phyloP scores from a whole-genome alignment of 2,329 filamentous ascomycete species.

The Teratosphaeriaceae sp. region DNA sequence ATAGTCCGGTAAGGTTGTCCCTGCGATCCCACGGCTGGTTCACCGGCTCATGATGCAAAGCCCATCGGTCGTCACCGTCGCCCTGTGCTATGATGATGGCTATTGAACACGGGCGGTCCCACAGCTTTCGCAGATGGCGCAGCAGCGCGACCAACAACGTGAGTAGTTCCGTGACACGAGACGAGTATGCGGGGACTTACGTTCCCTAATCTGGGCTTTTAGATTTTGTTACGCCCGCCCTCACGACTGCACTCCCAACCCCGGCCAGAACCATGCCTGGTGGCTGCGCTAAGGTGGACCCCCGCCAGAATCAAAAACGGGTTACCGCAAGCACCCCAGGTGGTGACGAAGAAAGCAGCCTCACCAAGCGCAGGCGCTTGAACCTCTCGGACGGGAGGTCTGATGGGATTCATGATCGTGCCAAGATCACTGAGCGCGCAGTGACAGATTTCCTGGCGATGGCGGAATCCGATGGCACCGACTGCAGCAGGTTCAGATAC shows the following conservation, averaged over 20 bases:
- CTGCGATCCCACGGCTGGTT: not conserved
- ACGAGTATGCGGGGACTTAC: not conserved
- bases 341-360: not conserved
- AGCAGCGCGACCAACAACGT: not conserved
- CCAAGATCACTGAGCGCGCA: not conserved
- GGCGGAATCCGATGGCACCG: not conserved
- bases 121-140: not conserved
- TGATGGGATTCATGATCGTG: not conserved
- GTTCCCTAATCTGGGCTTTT: not conserved
- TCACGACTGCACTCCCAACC: not conserved
- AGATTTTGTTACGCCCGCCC: not conserved
- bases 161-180: not conserved
- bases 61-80: not conserved
- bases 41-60: not conserved
- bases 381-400: not conserved
- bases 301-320: not conserved
- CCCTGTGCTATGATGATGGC: not conserved
- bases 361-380: slow-evolving; percentile 1
- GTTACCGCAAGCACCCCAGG: not conserved
- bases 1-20: not conserved
- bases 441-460: not conserved
- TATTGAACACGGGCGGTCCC: not conserved
- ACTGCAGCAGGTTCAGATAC: not conserved
- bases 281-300: not conserved
- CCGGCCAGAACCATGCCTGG: not conserved